A percentile compares a stretch with the other conserved stretches of the same genome.
Conservation (phyloP, 2,329 filamentous ascomycete genomes). For the Didymella segeticola region DNA sequence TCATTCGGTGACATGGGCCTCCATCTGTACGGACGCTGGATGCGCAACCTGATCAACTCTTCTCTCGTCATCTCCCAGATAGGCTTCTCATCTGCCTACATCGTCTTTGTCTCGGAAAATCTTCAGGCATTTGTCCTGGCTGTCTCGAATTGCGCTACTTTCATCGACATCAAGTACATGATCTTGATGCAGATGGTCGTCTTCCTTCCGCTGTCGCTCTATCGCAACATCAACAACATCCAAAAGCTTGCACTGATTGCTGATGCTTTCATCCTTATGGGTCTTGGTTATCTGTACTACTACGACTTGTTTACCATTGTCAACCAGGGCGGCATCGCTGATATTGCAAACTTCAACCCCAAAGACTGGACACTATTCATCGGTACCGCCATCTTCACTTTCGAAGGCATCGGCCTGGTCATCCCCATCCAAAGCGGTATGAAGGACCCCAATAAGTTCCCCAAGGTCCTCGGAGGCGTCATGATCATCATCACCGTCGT, state of each 20-base stretch:
- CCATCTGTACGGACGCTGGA: slow-evolving; percentile 86
- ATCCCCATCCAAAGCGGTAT: slow-evolving; percentile 99
- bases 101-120: slow-evolving; percentile 96
- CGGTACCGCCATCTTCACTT: slow-evolving; percentile 98
- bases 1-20: slow-evolving; percentile 98
- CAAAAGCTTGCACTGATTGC: slow-evolving; percentile 93
- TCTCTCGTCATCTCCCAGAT: slow-evolving; percentile 97
- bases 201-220: slow-evolving; percentile 90
- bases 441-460: slow-evolving; percentile 89
- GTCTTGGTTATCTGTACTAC: slow-evolving; percentile 92
- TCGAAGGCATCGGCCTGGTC: slow-evolving; percentile 95
- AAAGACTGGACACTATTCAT: slow-evolving; percentile 97
- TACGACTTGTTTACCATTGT: slow-evolving; percentile 88
- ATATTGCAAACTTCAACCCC: slow-evolving; percentile 89
- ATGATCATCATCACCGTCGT: slow-evolving; percentile 95
- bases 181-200: slow-evolving; percentile 95
- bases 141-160: slow-evolving; percentile 83
- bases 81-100: slow-evolving; percentile 93
- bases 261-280: slow-evolving; percentile 91
- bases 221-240: slow-evolving; percentile 96
- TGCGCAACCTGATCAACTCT: slow-evolving; percentile 83
- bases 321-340: slow-evolving; percentile 73
- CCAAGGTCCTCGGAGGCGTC: slow-evolving; percentile 82
- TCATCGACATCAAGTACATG: slow-evolving; percentile 85
- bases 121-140: slow-evolving; percentile 93